Conservation (phyloP, 2,329 filamentous ascomycete genomes). For the Meredithiella fracta region DNA sequence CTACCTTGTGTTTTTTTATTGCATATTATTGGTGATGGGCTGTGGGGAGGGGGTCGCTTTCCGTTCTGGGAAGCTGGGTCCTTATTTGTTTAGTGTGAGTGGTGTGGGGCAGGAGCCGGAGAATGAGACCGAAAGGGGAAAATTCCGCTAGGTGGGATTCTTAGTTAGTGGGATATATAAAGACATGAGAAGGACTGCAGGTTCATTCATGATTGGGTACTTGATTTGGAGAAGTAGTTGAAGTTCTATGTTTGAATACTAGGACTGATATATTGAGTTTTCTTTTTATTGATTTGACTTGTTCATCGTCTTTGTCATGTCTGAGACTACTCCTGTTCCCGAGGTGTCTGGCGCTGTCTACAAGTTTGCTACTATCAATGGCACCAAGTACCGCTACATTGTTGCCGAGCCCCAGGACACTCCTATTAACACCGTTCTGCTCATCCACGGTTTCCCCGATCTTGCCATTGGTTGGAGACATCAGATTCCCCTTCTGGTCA, state of each 20-base stretch:
- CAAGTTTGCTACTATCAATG: conserved; percentile 28
- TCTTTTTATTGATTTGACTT: too few species aligned
- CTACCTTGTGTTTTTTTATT: too few species aligned
- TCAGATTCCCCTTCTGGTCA: conserved; percentile 63
- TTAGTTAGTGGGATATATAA: not conserved
- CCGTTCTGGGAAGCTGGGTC: too few species aligned
- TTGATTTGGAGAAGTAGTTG: too few species aligned
- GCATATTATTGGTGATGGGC: too few species aligned
- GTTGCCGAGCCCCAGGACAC: conserved; percentile 33
- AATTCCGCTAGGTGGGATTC: not conserved
- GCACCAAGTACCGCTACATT: conserved; percentile 48
- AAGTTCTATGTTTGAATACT: too few species aligned
- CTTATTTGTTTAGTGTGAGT: not conserved
- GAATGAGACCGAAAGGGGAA: not conserved
- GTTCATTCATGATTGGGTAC: too few species aligned
- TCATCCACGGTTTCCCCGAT: conserved; percentile 69
- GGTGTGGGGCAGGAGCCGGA: not conserved
- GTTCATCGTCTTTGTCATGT: not conserved
- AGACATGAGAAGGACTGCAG: too few species aligned
- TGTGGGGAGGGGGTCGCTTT: too few species aligned
- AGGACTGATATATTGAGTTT: too few species aligned
- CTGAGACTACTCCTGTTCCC: conserved; percentile 8
- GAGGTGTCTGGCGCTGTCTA: conserved; percentile 26
- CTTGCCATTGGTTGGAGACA: conserved; percentile 73
- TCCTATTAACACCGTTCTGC: conserved; percentile 33